Base-by-base conservation (phyloP, 2,329 filamentous ascomycete genomes). In the Diaporthe caulivora region DNA sequence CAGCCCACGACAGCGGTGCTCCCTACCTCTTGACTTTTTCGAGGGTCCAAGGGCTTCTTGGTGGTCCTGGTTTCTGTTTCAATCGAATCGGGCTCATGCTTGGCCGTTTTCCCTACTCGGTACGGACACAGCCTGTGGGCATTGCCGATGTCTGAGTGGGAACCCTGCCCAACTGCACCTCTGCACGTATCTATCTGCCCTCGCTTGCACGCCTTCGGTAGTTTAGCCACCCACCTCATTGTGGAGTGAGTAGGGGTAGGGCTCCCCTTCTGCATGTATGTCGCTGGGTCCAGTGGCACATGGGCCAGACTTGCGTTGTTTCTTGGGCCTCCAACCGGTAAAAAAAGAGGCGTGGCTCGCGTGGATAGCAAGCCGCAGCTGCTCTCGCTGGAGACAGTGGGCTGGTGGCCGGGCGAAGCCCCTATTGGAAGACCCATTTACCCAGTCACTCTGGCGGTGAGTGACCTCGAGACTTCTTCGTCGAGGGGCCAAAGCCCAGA, bases 361-460 rank as follows among this genome's bases (percentile, higher is more conserved):
- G 24, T 62, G 57, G 57, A 44, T 42, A 62, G 29, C 55, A 55
- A 64, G 70, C 70, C 58, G 49, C 58, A 42, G 24, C 37, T 65
- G n/a, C 44, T 2, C 24, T 40, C 70, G 57, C 49, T 53, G 21
- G 47, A 44, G 58, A 26, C 58, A 40, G 62, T 67, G 62, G 62
- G 47, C 62, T 53, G 62, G 47, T 40, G 31, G 13, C 13, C 58
- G 21, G 58, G 40, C 58, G 58, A 62, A 40, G 8, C 62, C 62
- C 62, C 21, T 65, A 65, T 65, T 65, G 62, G 62, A n/a, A 51
- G 62, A 53, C 24, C 11, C 34, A 6, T 9, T 40, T 40, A 13
- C 37, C 37, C 37, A 40, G 40, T 24, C 69, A 53, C 54, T 71
- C 49, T 73, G 72, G 72, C 72, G 72, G 72, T 73, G 72, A 71